phyloP scores from a whole-genome alignment of 2,329 filamentous ascomycete species.

The Xylaria sp. region DNA sequence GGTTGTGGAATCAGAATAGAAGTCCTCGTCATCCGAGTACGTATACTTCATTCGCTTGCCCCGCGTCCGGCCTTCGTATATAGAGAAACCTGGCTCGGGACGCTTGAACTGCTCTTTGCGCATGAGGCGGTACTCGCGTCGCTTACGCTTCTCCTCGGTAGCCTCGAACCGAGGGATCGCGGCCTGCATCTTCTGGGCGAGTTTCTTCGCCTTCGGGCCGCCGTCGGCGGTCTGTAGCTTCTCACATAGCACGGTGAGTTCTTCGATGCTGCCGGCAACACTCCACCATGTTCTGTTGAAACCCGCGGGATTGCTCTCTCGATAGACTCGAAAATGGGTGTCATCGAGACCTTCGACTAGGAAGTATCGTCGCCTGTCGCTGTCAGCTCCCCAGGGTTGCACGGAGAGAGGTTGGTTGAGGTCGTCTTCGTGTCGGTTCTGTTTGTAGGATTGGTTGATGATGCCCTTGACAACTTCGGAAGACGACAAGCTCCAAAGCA shows the following conservation, averaged over 20 bases:
- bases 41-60: conserved; percentile 98
- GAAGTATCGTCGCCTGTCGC: conserved; percentile 92
- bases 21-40: conserved; percentile 87
- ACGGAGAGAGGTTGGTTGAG: conserved; percentile 88
- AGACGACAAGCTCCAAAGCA: conserved; percentile 88
- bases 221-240: conserved; percentile 82
- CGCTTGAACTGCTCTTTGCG: conserved; percentile 89
- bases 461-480: conserved; percentile 84
- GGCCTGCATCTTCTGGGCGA: conserved; percentile 79
- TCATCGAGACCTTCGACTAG: conserved; percentile 94
- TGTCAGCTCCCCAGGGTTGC: conserved; percentile 89
- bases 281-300: conserved; percentile 88
- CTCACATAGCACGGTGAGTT: conserved; percentile 77
- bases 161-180: conserved; percentile 92
- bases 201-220: conserved; percentile 79
- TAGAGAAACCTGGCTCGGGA: conserved; percentile 87
- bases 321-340: conserved; percentile 91
- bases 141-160: conserved; percentile 94
- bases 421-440: conserved; percentile 81
- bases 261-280: conserved; percentile 89
- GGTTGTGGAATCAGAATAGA: conserved; percentile 69
- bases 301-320: conserved; percentile 86
- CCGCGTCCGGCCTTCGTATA: conserved; percentile 95
- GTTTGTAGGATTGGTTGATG: conserved; percentile 89
- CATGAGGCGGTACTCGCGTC: conserved; percentile 87